A percentile compares a stretch with the other conserved stretches of the same genome.
phyloP scores from a whole-genome alignment of 805 yeast species.

The Cyberlindnera veronae region DNA sequence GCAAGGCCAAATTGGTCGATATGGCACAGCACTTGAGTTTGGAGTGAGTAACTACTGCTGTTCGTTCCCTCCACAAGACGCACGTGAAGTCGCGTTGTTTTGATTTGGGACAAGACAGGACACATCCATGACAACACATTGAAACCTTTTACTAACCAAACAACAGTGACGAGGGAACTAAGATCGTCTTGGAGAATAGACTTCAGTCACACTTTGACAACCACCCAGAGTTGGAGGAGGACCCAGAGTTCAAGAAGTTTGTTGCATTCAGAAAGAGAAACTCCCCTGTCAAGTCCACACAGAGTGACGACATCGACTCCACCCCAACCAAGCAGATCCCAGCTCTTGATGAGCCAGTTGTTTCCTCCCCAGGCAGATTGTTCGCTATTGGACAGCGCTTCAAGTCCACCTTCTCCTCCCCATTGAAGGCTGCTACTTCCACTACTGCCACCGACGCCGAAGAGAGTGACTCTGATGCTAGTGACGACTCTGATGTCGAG shows the following conservation, averaged over 20 bases:
- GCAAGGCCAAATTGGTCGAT: slow-evolving; percentile 35
- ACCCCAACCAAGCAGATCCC: slow-evolving; percentile 13
- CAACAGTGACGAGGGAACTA: slow-evolving; percentile 29
- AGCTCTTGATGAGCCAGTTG: slow-evolving; percentile 9
- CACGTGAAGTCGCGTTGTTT: slow-evolving; percentile 2
- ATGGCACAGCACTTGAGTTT: slow-evolving; percentile 35
- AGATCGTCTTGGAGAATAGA: slow-evolving; percentile 30
- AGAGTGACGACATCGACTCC: slow-evolving; percentile 8
- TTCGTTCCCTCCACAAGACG: too few relatives aligned
- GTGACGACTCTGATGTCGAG: slow-evolving; percentile 12
- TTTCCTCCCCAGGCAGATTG: slow-evolving; percentile 23
- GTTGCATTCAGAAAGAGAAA: slow-evolving; percentile 26
- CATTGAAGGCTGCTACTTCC: slow-evolving; percentile 18
- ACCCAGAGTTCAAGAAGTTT: slow-evolving; percentile 23
- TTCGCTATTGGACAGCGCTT: slow-evolving; percentile 21
- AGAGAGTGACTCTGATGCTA: slow-evolving; percentile 11
- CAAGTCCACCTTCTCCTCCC: slow-evolving; percentile 24
- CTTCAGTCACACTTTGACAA: slow-evolving; percentile 26
- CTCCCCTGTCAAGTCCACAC: slow-evolving; percentile 27
- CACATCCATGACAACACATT: too few relatives aligned
- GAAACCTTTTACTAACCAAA: slow-evolving; percentile 5
- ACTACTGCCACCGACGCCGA: slow-evolving; percentile 10
- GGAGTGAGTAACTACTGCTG: slow-evolving; percentile 30
- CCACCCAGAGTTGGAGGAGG: slow-evolving; percentile 31
- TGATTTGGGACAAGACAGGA: too few relatives aligned